Percentiles rank a stretch among this genome's conserved stretches.
Conservation (phyloP, 331 rosid species). For the Phaseolus coccineus region DNA sequence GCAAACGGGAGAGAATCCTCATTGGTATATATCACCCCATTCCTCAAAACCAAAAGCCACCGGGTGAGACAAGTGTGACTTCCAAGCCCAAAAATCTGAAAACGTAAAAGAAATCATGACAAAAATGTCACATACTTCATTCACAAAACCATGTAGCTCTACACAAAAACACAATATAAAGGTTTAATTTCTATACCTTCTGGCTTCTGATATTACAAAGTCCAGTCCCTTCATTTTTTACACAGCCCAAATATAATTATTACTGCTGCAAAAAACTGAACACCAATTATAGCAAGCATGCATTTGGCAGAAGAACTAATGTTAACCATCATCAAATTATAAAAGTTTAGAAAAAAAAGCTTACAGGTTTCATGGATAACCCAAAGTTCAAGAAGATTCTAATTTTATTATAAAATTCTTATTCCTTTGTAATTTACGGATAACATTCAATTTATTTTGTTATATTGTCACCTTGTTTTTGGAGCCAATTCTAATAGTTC, state of each 20-base stretch:
- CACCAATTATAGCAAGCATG: too few relatives aligned
- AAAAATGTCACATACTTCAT: not conserved
- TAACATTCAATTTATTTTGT: not conserved
- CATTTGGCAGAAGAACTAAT: too few relatives aligned
- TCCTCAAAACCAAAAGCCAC: slow-evolving; percentile 20
- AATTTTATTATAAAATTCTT: slow-evolving; percentile 1
- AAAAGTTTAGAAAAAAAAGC: too few relatives aligned
- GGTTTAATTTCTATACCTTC: too few relatives aligned
- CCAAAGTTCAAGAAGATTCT: slow-evolving; percentile 20
- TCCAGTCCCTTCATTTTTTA: too few relatives aligned
- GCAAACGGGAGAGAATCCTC: slow-evolving; percentile 25
- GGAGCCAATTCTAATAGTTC: slow-evolving; percentile 92
- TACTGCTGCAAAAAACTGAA: too few relatives aligned
- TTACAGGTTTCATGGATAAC: not conserved
- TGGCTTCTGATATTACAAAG: too few relatives aligned
- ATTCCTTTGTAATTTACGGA: not conserved
- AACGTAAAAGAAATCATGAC: not conserved
- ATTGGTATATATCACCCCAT: slow-evolving; percentile 20
- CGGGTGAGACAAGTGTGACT: slow-evolving; percentile 21
- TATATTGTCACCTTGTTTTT: slow-evolving; percentile 66
- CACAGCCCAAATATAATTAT: too few relatives aligned
- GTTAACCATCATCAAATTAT: too few relatives aligned
- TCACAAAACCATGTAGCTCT: not conserved
- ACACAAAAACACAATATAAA: too few relatives aligned
- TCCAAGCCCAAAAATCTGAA: slow-evolving; percentile 45